Conservation (phyloP, 805 yeast species). For the Starmerella vitae region DNA sequence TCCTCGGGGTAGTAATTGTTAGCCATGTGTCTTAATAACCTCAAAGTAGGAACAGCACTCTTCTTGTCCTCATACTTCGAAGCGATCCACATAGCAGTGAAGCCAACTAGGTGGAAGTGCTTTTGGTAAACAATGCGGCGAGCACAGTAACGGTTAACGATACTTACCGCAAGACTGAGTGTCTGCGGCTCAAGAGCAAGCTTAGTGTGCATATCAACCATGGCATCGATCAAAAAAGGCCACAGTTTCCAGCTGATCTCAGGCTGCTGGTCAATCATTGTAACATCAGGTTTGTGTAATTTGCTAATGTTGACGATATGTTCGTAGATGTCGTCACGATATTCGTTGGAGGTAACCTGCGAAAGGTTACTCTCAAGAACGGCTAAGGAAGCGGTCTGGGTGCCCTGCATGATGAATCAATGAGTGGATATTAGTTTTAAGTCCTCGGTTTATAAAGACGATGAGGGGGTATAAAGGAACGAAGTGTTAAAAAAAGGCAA, state of each 20-base stretch:
- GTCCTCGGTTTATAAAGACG: no score
- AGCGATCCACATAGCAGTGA: slow-evolving; percentile 83
- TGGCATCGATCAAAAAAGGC: slow-evolving; percentile 57
- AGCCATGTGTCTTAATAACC: slow-evolving; percentile 56
- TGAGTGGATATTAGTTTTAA: no score
- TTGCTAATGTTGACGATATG: slow-evolving; percentile 28
- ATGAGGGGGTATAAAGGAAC: not conserved
- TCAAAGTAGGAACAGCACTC: slow-evolving; percentile 56
- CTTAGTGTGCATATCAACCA: slow-evolving; percentile 48
- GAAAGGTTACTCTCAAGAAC: slow-evolving; percentile 16
- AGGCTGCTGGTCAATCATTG: slow-evolving; percentile 72
- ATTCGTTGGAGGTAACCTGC: slow-evolving; percentile 25
- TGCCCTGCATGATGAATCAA: slow-evolving; percentile 9
- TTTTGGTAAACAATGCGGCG: slow-evolving; percentile 69
- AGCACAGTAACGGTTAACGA: slow-evolving; percentile 81
- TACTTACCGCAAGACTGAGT: slow-evolving; percentile 52
- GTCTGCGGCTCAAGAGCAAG: slow-evolving; percentile 54
- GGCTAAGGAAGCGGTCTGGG: slow-evolving; percentile 11
- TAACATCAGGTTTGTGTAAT: slow-evolving; percentile 37
- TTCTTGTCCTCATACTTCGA: slow-evolving; percentile 66
- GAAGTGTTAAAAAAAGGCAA: not conserved
- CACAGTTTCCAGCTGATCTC: slow-evolving; percentile 62
- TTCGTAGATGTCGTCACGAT: slow-evolving; percentile 27
- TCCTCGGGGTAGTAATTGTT: slow-evolving; percentile 47
- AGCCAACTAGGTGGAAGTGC: slow-evolving; percentile 78